A percentile compares a stretch with the other conserved stretches of the same genome.
Evolutionary conservation across 2,329 filamentous ascomycete genomes (phyloP).

Genomic region (Ascochyta fabae): DNA sequence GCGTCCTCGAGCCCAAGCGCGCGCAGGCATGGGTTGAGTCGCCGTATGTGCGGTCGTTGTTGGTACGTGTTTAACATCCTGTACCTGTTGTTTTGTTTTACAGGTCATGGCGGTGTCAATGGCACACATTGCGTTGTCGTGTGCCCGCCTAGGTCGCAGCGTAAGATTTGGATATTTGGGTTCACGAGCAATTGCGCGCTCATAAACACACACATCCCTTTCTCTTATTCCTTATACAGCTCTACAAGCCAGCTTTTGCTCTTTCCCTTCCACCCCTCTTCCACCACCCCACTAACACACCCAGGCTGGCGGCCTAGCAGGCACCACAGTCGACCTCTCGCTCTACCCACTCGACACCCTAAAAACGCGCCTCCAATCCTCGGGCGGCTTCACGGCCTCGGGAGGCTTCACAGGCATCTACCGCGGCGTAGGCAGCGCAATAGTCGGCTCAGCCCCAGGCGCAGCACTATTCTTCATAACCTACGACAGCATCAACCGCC

Average conservation of each 20-base stretch:
- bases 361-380: slow-evolving; percentile 94
- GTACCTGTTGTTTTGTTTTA: background rate
- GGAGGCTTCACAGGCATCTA: slow-evolving; percentile 94
- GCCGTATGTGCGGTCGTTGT: slow-evolving; percentile 56
- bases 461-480: slow-evolving; percentile 98
- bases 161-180: background rate
- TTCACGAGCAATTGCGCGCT: background rate
- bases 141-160: slow-evolving; percentile 6
- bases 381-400: slow-evolving; percentile 75
- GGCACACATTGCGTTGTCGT: too few relatives aligned
- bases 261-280: too few relatives aligned
- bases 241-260: background rate
- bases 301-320: slow-evolving; percentile 85
- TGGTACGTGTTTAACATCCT: slow-evolving; percentile 44
- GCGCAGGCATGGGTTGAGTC: slow-evolving; percentile 51
- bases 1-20: slow-evolving; percentile 36
- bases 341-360: slow-evolving; percentile 98
- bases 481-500: slow-evolving; percentile 74
- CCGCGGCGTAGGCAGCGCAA: slow-evolving; percentile 84
- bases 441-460: slow-evolving; percentile 90
- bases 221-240: background rate
- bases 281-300: slow-evolving; percentile 3
- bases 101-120: background rate
- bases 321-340: slow-evolving; percentile 94
- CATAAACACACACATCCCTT: background rate